phyloP scores from a whole-genome alignment of 2,329 filamentous ascomycete species.

The Fusarium austroafricanum region DNA sequence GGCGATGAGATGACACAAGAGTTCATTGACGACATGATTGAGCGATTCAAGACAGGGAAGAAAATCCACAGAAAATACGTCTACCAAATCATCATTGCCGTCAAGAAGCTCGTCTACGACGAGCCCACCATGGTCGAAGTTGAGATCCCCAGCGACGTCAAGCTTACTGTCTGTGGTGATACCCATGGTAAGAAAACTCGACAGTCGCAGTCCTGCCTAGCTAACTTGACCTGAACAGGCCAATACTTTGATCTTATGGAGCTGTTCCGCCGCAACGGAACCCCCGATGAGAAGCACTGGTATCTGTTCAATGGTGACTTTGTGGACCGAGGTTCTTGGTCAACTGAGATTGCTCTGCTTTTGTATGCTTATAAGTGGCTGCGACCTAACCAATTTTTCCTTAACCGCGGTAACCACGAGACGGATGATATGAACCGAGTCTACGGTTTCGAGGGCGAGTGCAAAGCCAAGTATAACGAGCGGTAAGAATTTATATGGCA shows the following conservation, averaged over 20 bases:
- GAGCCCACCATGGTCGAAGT: constrained; percentile 98
- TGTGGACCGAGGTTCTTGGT: constrained; percentile 97
- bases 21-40: constrained; percentile 97
- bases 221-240: constrained; percentile 60
- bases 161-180: constrained; percentile 95
- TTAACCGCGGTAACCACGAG: constrained; percentile 98
- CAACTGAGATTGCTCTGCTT: constrained; percentile 92
- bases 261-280: constrained; percentile 91
- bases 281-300: constrained; percentile 84
- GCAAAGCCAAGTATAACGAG: constrained; percentile 98
- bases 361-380: constrained; percentile 98
- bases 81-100: constrained; percentile 92
- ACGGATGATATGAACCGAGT: constrained; percentile 99
- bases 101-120: constrained; percentile 88
- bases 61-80: constrained; percentile 96
- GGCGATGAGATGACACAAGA: constrained; percentile 91
- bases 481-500: constrained; percentile 54
- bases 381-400: constrained; percentile 86
- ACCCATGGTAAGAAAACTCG: constrained; percentile 80
- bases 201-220: constrained; percentile 31
- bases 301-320: constrained; percentile 99
- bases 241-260: constrained; percentile 99
- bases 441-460: constrained; percentile 98
- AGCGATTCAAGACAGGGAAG: constrained; percentile 96
- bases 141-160: constrained; percentile 78